Conservation (phyloP, 2,329 filamentous ascomycete species). For the Beauveria varroae region DNA sequence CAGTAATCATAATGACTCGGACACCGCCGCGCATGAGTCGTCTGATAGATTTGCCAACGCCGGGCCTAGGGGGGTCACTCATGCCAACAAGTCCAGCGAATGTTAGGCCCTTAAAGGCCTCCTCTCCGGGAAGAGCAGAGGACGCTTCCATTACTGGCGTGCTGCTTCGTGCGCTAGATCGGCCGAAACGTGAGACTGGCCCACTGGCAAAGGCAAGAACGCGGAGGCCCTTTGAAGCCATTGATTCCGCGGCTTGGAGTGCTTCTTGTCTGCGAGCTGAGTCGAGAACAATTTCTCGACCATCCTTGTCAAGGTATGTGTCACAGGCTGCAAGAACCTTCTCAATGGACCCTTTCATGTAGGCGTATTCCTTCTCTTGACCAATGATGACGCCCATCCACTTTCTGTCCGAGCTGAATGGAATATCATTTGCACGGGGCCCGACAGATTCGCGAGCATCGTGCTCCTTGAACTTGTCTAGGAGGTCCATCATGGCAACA, state of each 20-base stretch:
- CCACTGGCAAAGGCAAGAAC: constrained; percentile 94
- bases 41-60: constrained; percentile 82
- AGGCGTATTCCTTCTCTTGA: constrained; percentile 70
- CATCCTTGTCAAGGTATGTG: constrained; percentile 80
- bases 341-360: constrained; percentile 93
- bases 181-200: constrained; percentile 43
- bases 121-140: constrained; percentile 48
- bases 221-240: constrained; percentile 83
- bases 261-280: constrained; percentile 66
- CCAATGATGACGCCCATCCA: constrained; percentile 97
- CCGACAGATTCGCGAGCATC: constrained; percentile 84
- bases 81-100: constrained; percentile 94
- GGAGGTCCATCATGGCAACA: constrained; percentile 88
- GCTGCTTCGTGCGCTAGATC: constrained; percentile 40
- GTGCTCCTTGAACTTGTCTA: constrained; percentile 86
- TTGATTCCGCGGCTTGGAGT: constrained; percentile 68
- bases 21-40: constrained; percentile 90
- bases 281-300: constrained; percentile 79
- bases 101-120: constrained; percentile 72
- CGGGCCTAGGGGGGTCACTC: constrained; percentile 90
- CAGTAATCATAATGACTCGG: constrained; percentile 98
- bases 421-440: constrained; percentile 74
- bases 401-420: constrained; percentile 95
- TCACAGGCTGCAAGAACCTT: constrained; percentile 80
- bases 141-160: constrained; percentile 39